Evolutionary conservation across 768 basidiomycete species (phyloP), one percentile per base, ranked within the genome.

Genomic region (Leucocoprinus birnbaumii): DNA sequence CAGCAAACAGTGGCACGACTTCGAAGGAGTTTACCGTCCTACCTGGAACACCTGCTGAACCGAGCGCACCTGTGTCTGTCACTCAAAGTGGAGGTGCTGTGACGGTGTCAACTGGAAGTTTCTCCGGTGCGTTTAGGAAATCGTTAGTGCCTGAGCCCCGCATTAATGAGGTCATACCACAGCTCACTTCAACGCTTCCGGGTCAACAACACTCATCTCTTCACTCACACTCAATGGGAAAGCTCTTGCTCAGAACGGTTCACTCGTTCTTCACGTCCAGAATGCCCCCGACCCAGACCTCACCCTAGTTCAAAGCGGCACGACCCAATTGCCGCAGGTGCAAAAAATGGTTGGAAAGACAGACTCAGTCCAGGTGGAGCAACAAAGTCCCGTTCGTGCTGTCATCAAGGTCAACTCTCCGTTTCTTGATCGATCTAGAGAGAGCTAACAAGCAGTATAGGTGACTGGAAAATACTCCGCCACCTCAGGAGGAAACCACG

Each of bases 311-410:
- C 57, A 50, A 38, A 60, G 48, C 42, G 59, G 59, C 11, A 47
- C 43, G 4, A 55, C 58, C n/a, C 61, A 62, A 43, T 51, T 53
- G 16, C 54, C 61, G 2, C 37, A 25, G 26, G 31, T 60, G 1
- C 51, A 53, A 37, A 43, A 6, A 13, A 60, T 60, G 59, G 46
- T 48, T 18, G 72, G 71, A 5, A 64, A 62, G 22, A 58, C 68
- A 4, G 66, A 69, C 34, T 49, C 59, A n/a, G 65, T 71, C 14
- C 59, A 59, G 9, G 68, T 71, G 1, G 72, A 73, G 51, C 72
- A 73, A 50, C 63, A 57, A 48, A 71, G 71, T 1, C 71, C 71
- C 19, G 71, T 72, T 13, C 62, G 72, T 8, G 72, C 67, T 8
- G 72, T 73, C 3, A 66, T 73, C 40, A 73, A 73, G 64, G 71